Evolutionary conservation across 192 early-diverging fungal genomes (phyloP), one percentile per base, ranked within the genome.

Genomic region (Entomortierella chlamydospora): DNA sequence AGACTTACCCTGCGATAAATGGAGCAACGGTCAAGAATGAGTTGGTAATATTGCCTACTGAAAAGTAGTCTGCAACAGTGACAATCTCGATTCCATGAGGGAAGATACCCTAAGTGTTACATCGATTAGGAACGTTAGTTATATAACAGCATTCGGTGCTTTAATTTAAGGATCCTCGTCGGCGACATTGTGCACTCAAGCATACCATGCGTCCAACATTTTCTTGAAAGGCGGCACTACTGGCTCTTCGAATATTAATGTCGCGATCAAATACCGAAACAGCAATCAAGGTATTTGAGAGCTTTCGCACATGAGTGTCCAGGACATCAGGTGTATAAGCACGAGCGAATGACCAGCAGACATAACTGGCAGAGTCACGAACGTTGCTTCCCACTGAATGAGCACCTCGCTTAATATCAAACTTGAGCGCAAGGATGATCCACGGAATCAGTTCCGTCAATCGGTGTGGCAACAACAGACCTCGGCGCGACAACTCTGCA

Each of bases 141-240:
- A 37, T 7, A 7, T 7, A 10, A 10, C 10, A 10, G 34, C 34
- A 37, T 10, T 7, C 10, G 10, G 34, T n/a, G n/a, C n/a, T n/a
- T n/a, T n/a, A n/a, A n/a, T n/a, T n/a, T n/a, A n/a, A n/a, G n/a
- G n/a, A n/a, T 37, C 34, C 34, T 37, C 10, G 34, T 37, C n/a
- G 10, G 34, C 34, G 10, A 37, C 10, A 37, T 10, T 10, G 34
- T 37, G 34, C 10, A 17, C 4, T 47, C 15, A 15, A n/a, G 3
- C 31, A 20, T 87, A 91, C 90, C 81, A 91, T 90, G 33, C 98
- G 86, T 7, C 98, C 98, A 55, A 97, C 98, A 72, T 97, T 95
- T 68, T 99, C 98, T 82, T 99, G 98, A 80, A 97, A 98, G 7
- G 98, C 98, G 8, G 98, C 98, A 77, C 92, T 93, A 26, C 93